Evolutionary conservation across 768 basidiomycete species (phyloP), one percentile per base, ranked within the genome.

Genomic region (Naganishia kalamii): DNA sequence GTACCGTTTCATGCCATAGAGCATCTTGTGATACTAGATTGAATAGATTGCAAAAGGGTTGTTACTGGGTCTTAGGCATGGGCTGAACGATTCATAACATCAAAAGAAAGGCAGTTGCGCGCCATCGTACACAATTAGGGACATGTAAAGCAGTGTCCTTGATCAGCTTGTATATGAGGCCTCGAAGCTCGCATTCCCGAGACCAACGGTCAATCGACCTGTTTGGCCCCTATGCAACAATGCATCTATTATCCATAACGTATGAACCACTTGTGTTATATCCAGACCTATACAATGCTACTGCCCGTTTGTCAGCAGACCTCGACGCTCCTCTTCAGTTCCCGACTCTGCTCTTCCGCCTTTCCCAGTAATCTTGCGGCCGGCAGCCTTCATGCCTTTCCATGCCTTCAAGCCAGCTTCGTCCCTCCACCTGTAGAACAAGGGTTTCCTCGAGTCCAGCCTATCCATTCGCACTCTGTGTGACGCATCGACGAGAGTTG

Each of bases 401-500:
- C 74, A 77, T 0, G 63, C 57, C 30, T 63, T 60, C 43, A 63
- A n/a, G 40, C 62, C 62, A 7, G 49, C 63, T 17, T 29, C 52
- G 66, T 73, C 71, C 29, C 77, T 59, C 69, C 68, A 68, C 35
- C 71, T 43, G 50, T 77, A 77, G 41, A 78, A 70, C 0, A 66
- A 62, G 23, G 75, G 74, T 59, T 72, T 73, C 32, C 70, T 68
- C 19, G 69, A 65, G 47, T 75, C 70, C 54, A 80, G 63, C 6
- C 77, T 65, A 64, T 80, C 79, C 10, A 71, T 63, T 15, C 79
- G 72, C 27, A 80, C 74, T 0, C 79, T 74, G 63, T 78, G 77
- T 12, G 66, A 47, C 3, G 62, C 66, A 71, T 93, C 91, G 40
- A 91, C 84, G 6, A 87, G 81, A 15, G 87, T 81, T 3, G 75